These are phyloP conservation scores for Podila epicladia DNA, from an alignment of 192 early-diverging fungal genomes.

Conservation along the genomic window DNA sequence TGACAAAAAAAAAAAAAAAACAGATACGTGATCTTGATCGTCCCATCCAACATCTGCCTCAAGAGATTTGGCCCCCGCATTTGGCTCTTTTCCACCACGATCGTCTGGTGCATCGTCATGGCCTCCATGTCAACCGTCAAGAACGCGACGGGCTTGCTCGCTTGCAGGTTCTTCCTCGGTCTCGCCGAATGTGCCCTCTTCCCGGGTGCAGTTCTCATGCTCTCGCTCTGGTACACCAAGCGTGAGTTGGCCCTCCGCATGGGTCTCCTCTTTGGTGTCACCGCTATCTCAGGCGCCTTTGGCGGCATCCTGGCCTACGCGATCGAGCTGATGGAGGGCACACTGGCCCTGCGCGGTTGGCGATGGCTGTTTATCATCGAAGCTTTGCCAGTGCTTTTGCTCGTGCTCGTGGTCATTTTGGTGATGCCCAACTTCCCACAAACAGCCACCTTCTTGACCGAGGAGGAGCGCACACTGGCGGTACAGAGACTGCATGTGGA, in stretches of 20 bases:
- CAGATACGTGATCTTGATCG: slow-evolving; percentile 53
- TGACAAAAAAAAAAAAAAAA: too few species aligned
- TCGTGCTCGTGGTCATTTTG: slow-evolving; percentile 35
- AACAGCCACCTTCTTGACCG: slow-evolving; percentile 44
- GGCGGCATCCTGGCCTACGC: slow-evolving; percentile 71
- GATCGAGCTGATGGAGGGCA: slow-evolving; percentile 63
- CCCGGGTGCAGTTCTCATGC: slow-evolving; percentile 15
- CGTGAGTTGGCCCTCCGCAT: slow-evolving; percentile 55
- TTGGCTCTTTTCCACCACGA: not conserved
- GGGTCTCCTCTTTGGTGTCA: slow-evolving; percentile 57
- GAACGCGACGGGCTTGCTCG: slow-evolving; percentile 43
- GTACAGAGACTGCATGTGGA: slow-evolving; percentile 36
- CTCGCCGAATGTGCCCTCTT: slow-evolving; percentile 58
- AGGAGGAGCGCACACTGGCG: slow-evolving; percentile 32
- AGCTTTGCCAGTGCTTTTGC: slow-evolving; percentile 51
- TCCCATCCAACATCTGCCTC: slow-evolving; percentile 69
- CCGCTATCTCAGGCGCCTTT: slow-evolving; percentile 63
- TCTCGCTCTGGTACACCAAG: slow-evolving; percentile 60
- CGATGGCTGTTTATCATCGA: slow-evolving; percentile 68
- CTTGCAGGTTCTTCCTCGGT: slow-evolving; percentile 62
- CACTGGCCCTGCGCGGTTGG: slow-evolving; percentile 54
- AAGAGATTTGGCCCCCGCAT: not conserved
- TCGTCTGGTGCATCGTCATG: not conserved
- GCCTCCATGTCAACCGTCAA: not conserved
- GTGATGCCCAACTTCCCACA: slow-evolving; percentile 53